Evolutionary conservation across 768 basidiomycete species (phyloP).

Genomic region (Tylopilus sp.): DNA sequence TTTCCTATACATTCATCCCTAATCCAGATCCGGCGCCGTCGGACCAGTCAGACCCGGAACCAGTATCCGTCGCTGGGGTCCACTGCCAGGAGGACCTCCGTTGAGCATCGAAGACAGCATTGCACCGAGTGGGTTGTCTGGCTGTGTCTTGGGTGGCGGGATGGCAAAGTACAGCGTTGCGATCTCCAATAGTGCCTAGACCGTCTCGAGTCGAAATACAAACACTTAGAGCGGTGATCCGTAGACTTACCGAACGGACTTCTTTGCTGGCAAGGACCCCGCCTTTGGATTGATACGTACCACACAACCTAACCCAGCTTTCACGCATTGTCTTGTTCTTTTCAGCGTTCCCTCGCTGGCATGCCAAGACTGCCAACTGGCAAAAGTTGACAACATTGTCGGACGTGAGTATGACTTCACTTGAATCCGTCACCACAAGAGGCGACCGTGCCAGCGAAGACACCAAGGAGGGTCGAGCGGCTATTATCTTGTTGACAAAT

Average conservation of each 20-base stretch:
- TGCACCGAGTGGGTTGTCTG: conserved; percentile 80
- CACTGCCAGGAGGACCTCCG: conserved; percentile 44
- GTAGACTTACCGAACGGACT: conserved; percentile 56
- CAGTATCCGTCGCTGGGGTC: conserved; percentile 26
- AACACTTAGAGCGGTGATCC: neutral
- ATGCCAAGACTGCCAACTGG: conserved; percentile 85
- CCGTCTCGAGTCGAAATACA: neutral
- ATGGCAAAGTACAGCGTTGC: conserved; percentile 83
- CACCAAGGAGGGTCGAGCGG: conserved; percentile 39
- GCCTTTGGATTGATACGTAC: conserved; percentile 76
- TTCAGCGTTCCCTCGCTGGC: conserved; percentile 81
- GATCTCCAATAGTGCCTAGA: conserved; percentile 64
- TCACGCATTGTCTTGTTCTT: conserved; percentile 73
- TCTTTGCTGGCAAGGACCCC: conserved; percentile 57
- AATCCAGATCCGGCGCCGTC: conserved; percentile 28
- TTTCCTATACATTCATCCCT: neutral
- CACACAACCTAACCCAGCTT: conserved; percentile 81
- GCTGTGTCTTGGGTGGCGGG: conserved; percentile 66
- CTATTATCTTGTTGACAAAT: conserved; percentile 62
- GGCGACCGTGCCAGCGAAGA: conserved; percentile 40
- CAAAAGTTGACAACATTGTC: conserved; percentile 83
- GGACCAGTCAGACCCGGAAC: conserved; percentile 27
- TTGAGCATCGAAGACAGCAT: conserved; percentile 90
- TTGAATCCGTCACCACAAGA: conserved; percentile 43
- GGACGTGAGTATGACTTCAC: conserved; percentile 71